phyloP scores from a whole-genome alignment of 768 basidiomycete species.

The Leucocoprinus leucothites region DNA sequence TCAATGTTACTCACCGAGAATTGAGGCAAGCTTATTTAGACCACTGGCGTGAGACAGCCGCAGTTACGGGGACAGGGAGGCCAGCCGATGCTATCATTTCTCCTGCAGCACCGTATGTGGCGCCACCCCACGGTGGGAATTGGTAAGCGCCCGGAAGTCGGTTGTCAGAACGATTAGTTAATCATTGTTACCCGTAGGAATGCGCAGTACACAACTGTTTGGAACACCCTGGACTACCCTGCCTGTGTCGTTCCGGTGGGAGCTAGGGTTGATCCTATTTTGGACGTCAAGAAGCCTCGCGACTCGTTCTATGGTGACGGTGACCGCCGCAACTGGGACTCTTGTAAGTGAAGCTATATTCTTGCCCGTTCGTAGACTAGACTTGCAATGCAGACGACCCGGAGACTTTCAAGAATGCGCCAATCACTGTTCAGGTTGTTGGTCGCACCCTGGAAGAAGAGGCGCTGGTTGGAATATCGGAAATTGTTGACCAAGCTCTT shows the following conservation, averaged over 20 bases:
- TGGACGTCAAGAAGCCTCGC: constrained; percentile 46
- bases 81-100: constrained; percentile 75
- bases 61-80: constrained; percentile 59
- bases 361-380: no score
- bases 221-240: constrained; percentile 69
- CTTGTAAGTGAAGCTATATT: constrained; percentile 42
- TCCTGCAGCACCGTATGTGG: constrained; percentile 57
- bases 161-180: not conserved
- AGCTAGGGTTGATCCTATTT: constrained; percentile 47
- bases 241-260: constrained; percentile 58
- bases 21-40: constrained; percentile 57
- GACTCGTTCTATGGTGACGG: constrained; percentile 42
- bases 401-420: constrained; percentile 49
- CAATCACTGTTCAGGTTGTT: constrained; percentile 63
- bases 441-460: constrained; percentile 75
- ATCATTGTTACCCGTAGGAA: constrained; percentile 27
- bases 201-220: constrained; percentile 55
- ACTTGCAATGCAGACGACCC: constrained; percentile 49
- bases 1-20: constrained; percentile 48
- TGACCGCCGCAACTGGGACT: constrained; percentile 49
- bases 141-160: constrained; percentile 28
- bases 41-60: constrained; percentile 55
- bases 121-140: constrained; percentile 61
- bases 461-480: constrained; percentile 65
- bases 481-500: constrained; percentile 58